Base-by-base conservation (phyloP, 1,284 basidiomycete genomes). In the Chondrostereum purpureum region DNA sequence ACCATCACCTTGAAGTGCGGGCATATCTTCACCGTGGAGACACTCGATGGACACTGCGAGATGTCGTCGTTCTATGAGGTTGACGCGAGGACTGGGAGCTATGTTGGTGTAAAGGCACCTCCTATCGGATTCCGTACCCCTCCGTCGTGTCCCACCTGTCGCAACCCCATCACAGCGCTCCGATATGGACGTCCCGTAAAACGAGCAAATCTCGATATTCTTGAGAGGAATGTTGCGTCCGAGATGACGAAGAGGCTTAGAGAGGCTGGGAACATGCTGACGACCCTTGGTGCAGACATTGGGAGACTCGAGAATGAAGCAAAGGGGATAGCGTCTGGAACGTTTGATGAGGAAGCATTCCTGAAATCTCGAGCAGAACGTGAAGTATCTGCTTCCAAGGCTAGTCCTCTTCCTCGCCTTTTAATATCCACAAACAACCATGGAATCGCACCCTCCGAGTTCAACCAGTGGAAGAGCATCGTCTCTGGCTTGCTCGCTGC, bases 11-110 rank as follows among this genome's bases (percentile, higher is more conserved):
- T 70, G 0, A 64, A 63, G 13, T 88, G 85, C 53, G 53, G 73
- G 0, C 85, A 88, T 55, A 61, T 73, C 1, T 88, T 88, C 58
- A 86, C 85, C 0, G 75, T 85, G 4, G 82, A 84, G 56, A 81
- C 81, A 0, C 66, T 88, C 14, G 85, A 88, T 48, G 80, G 79
- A 0, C 63, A 71, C 40, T 77, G 76, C 48, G 55, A 62, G 2
- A 70, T 88, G 59, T 45, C 50, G 0, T 67, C 74, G 2, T 83
- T 75, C 53, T 88, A 88, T 56, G 52, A 48, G 1, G 53, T 56
- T 23, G 53, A 55, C 2, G 53, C 58, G 5, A 41, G 31, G 0
- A 45, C 62, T 10, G 70, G 67, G 1, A 58, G 48, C 16, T 83
- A 75, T 71, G 31, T 56, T 5, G 67, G 64, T 0, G 60, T 75